Evolutionary conservation across 768 basidiomycete genomes (phyloP), one percentile per base, ranked within the genome.

Genomic region (Clitopilus passeckerianus): DNA sequence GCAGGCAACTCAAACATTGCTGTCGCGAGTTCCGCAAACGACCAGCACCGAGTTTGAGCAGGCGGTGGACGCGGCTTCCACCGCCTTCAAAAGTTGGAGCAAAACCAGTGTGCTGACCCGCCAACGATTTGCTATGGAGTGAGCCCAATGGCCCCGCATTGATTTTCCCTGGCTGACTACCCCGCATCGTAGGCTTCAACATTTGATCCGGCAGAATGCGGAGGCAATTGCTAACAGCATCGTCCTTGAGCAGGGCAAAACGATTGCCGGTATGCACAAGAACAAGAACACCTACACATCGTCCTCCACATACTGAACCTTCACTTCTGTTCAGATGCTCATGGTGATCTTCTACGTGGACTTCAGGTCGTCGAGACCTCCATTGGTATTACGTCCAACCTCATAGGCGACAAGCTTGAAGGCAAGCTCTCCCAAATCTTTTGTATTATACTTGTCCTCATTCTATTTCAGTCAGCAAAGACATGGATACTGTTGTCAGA

Each of bases 241-340:
- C 58, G 93, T 95, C 23, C 75, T 98, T 20, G 95, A 98, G 70
- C 96, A 98, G 74, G 96, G 96, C 15, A 98, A 98, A 77, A 99
- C 96, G 0, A 74, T 91, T 44, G 85, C 90, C 63, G 90, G 90
- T 90, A 64, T 15, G 74, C 61, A 27, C n/a, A 41, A 18, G n/a
- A 15, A 27, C n/a, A 41, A 18, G n/a, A 15, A 41, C 10, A 5
- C 50, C 27, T 54, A 20, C 16, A 34, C 71, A 70, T 20, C 43
- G 12, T 30, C 27, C 34, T 57, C 33, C 23, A 27, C 27, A 4
- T 3, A 30, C 7, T 58, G 33, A 37, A 34, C 14, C 34, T 10
- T 44, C 44, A 22, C 33, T 50, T 43, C 20, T 60, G 35, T 57
- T 34, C 54, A 41, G 96, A 99, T 74, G 96, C 96, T 0, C 93